Base-by-base conservation (phyloP, 148 eudicot species). In the Silene latifolia region DNA sequence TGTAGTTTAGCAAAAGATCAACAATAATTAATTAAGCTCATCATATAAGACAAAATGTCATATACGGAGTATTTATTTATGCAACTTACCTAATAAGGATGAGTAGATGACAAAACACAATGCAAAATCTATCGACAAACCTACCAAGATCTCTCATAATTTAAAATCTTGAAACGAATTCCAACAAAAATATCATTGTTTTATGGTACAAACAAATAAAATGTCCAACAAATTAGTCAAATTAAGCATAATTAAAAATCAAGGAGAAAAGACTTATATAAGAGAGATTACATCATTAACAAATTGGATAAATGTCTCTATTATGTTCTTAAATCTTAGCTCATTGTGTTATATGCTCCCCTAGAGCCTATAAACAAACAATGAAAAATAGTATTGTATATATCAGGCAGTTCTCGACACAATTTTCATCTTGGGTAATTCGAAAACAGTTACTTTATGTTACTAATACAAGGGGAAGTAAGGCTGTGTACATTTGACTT, bases 271-370 rank as follows among this genome's bases (percentile, higher is more conserved):
- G 76, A 61, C 80, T 35, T 35, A 35, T 35, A 67, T 42, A 32
- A n/a, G 73, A 72, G 80, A 80, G 83, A 80, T 27, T 77, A 77
- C 77, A 77, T 81, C 60, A 81, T 76, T 77, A 74, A 81, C 77
- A 76, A 81, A 76, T 72, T 72, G 70, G 69, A 51, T 57, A 39
- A 73, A 58, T 74, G 69, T 68, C 74, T 79, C 69, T 35, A 20
- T 74, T 80, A 9, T 76, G 58, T 72, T 61, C 60, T 51, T 13
- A 12, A 51, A 39, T 39, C 56, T 51, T 51, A 51, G 14, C 14
- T 72, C 13, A 76, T 81, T 76, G 70, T 76, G 77, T 72, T 76
- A 62, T 72, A 57, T 80, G 67, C 72, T 76, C n/a, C 75, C 69
- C 76, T 74, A 27, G 32, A 70, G 81, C 78, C 81, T 70, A 74